Base-by-base conservation (phyloP, 768 basidiomycete species). In the Calvatia gigantea region DNA sequence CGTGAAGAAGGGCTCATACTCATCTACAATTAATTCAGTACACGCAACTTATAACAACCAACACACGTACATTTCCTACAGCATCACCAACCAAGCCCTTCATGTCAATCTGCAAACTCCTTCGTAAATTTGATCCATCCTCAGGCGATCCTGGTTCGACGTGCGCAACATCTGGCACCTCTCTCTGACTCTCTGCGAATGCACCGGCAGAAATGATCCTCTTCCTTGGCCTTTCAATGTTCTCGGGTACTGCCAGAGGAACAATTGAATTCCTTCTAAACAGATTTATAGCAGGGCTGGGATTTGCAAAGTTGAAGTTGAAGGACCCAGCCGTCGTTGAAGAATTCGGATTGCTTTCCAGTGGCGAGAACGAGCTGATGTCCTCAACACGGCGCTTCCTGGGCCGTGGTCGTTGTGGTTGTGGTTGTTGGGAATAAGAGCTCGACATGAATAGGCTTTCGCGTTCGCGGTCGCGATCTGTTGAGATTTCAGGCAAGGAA, bases 1-100 rank as follows among this genome's bases (percentile, higher is more conserved):
- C 95, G 80, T 50, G 84, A 88, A 4, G 87, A 78, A 8, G 95
- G 95, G 62, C 91, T 90, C 51, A 97, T 95, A 56, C 89, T 91
- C 91, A 94, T 91, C 91, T 93, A 62, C 8, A 49, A 1, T 47
- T 39, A 47, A n/a, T 21, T 66, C 32, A 60, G 51, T 23, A 35
- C 19, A n/a, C 27, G 17, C 44, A 32, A 27, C 15, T 28, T 2
- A 41, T 25, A 37, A 27, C 42, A n/a, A 23, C 53, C n/a, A 7
- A 15, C 56, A 15, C 7, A 77, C 87, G 65, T 52, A 91, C 89
- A 67, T 90, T 92, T 7, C 90, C 89, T 1, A 92, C 88, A 23
- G 89, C 89, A 67, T 89, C 88, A 2, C 89, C 89, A 3, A 91
- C 85, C 33, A 91, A 72, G 29, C 74, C 79, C 64, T 89, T 88